Percentiles rank a stretch among this genome's conserved stretches.
Evolutionary conservation across 1,284 basidiomycete genomes (phyloP).

Genomic region (Peniophora sp.): DNA sequence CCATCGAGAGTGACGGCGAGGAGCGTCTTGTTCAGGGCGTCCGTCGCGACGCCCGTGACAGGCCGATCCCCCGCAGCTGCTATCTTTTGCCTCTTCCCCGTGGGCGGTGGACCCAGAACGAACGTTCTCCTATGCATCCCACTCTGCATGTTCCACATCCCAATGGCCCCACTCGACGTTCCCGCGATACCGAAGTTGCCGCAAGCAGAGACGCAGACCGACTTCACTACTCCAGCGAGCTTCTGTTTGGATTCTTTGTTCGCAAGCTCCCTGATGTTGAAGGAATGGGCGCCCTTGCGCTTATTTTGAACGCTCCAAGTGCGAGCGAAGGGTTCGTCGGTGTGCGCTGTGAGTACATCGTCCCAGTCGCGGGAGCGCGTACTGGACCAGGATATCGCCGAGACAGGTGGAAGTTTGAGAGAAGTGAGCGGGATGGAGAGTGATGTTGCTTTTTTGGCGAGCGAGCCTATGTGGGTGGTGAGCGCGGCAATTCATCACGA

Average conservation of each 20-base stretch:
- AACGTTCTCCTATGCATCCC: slow-evolving; percentile 82
- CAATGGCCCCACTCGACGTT: slow-evolving; percentile 70
- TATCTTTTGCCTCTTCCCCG: slow-evolving; percentile 31
- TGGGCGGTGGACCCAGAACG: slow-evolving; percentile 54
- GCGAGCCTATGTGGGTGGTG: slow-evolving; percentile 44
- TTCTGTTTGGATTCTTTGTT: slow-evolving; percentile 45
- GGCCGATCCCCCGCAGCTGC: slow-evolving; percentile 45
- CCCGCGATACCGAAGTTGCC: slow-evolving; percentile 92
- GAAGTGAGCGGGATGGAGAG: slow-evolving; percentile 75
- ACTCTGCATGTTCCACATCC: slow-evolving; percentile 96
- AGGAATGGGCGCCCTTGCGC: slow-evolving; percentile 68
- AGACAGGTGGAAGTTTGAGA: slow-evolving; percentile 77
- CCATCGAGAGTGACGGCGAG: slow-evolving; percentile 87
- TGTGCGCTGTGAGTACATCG: slow-evolving; percentile 87
- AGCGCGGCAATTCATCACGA: slow-evolving; percentile 1
- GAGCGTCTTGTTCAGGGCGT: slow-evolving; percentile 77
- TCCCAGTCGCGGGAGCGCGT: slow-evolving; percentile 95
- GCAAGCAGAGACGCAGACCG: slow-evolving; percentile 89
- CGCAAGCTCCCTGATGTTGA: slow-evolving; percentile 38
- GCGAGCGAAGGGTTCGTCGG: slow-evolving; percentile 71
- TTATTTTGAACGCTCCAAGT: slow-evolving; percentile 87
- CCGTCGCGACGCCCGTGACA: slow-evolving; percentile 81
- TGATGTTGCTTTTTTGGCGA: slow-evolving; percentile 79
- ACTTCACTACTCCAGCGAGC: slow-evolving; percentile 56
- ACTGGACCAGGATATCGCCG: slow-evolving; percentile 72